These are phyloP conservation scores for Aspergillus fijiensis DNA, from an alignment of 2,329 filamentous ascomycete genomes.

Conservation along the genomic window DNA sequence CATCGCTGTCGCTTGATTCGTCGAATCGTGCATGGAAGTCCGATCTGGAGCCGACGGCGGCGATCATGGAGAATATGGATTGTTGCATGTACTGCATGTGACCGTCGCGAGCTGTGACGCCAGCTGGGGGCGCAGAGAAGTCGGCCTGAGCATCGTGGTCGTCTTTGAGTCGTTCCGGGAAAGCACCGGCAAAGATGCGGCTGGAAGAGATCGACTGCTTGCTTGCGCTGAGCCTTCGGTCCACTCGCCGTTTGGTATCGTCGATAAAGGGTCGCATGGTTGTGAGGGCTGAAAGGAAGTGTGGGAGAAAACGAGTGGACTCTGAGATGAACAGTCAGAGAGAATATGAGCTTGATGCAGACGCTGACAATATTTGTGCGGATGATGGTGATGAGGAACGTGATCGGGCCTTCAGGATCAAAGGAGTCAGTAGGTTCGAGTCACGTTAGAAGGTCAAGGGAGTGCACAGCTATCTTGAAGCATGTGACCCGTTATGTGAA, in stretches of 20 bases:
- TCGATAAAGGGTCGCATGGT: slow-evolving; percentile 41
- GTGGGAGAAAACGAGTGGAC: neutral
- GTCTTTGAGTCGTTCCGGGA: slow-evolving; percentile 59
- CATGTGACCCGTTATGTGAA: neutral
- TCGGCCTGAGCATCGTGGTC: slow-evolving; percentile 62
- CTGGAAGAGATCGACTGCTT: slow-evolving; percentile 45
- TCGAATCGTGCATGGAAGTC: slow-evolving; percentile 82
- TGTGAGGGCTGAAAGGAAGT: neutral
- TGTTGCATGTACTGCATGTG: slow-evolving; percentile 76
- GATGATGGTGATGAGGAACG: slow-evolving; percentile 12
- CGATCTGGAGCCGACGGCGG: slow-evolving; percentile 77
- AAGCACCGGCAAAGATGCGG: slow-evolving; percentile 49
- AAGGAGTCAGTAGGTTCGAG: slow-evolving; percentile 13
- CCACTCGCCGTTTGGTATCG: slow-evolving; percentile 43
- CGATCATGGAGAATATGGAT: slow-evolving; percentile 89
- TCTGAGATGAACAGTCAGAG: neutral
- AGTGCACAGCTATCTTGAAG: neutral
- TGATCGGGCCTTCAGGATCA: slow-evolving; percentile 6
- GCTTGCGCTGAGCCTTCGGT: slow-evolving; percentile 42
- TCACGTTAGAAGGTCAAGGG: slow-evolving; percentile 9
- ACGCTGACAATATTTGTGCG: slow-evolving; percentile 5
- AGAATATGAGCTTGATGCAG: neutral
- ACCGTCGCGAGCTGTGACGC: slow-evolving; percentile 37
- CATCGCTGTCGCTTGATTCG: slow-evolving; percentile 78
- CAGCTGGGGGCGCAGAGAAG: slow-evolving; percentile 55